Conservation (phyloP, 1,284 basidiomycete genomes). For the Ustilago xerochloae region DNA sequence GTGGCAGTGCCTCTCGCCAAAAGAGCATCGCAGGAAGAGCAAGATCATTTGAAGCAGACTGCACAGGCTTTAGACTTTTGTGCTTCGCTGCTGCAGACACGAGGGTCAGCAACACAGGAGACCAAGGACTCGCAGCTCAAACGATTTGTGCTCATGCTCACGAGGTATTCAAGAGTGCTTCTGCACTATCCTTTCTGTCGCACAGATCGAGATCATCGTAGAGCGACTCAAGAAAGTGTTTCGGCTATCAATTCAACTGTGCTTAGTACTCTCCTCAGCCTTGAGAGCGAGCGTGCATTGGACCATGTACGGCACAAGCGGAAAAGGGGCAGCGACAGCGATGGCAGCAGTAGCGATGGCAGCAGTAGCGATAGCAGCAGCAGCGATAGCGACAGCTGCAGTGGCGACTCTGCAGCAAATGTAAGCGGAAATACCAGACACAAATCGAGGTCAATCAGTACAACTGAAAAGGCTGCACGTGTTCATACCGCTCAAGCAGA, state of each 20-base stretch:
- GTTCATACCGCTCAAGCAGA: neutral
- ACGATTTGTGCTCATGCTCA: slow-evolving; percentile 15
- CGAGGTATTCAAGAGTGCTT: slow-evolving; percentile 11
- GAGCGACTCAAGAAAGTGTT: slow-evolving; percentile 9
- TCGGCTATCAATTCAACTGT: slow-evolving; percentile 7
- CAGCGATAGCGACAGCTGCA: neutral
- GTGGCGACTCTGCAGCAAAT: neutral
- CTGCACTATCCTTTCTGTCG: slow-evolving; percentile 19
- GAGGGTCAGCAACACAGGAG: neutral
- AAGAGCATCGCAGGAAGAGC: neutral
- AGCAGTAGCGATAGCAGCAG: neutral
- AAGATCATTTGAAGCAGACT: slow-evolving; percentile 5
- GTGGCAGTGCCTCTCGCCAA: neutral
- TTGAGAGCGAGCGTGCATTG: no score
- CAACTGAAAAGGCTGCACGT: neutral
- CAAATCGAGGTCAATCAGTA: neutral
- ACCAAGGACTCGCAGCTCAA: slow-evolving; percentile 7
- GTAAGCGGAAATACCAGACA: neutral
- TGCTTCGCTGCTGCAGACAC: slow-evolving; percentile 9
- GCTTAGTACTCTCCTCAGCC: slow-evolving; percentile 6
- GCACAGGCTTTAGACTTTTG: slow-evolving; percentile 9
- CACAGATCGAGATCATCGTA: slow-evolving; percentile 8
- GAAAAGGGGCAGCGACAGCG: neutral
- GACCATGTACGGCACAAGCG: neutral
- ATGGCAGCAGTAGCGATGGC: neutral